Evolutionary conservation across 2,329 filamentous ascomycete species (phyloP).

Genomic region (Pyricularia grisea): DNA sequence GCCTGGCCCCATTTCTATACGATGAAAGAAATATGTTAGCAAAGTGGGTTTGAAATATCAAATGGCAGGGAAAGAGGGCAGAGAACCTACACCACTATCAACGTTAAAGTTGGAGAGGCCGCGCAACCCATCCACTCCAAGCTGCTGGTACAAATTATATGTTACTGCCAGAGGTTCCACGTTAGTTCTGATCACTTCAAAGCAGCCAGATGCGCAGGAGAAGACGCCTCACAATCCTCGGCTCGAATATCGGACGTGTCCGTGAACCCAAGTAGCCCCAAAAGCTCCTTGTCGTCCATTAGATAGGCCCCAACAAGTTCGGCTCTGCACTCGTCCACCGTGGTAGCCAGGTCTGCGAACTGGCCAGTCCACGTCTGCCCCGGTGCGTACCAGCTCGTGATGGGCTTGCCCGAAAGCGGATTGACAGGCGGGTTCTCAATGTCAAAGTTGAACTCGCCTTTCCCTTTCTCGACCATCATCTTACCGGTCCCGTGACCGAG

Average conservation of each 20-base stretch:
- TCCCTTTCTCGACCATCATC: slow-evolving; percentile 77
- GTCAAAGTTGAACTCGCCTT: slow-evolving; percentile 84
- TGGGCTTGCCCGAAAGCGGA: slow-evolving; percentile 66
- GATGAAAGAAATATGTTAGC: slow-evolving; percentile 4
- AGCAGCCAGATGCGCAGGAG: not conserved
- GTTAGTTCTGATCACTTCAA: not conserved
- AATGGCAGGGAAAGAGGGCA: not conserved
- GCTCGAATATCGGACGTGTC: slow-evolving; percentile 23
- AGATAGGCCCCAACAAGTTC: slow-evolving; percentile 91
- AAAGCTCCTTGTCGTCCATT: slow-evolving; percentile 25
- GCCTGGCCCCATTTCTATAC: slow-evolving; percentile 32
- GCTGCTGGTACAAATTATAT: slow-evolving; percentile 29
- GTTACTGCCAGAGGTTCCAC: slow-evolving; percentile 17
- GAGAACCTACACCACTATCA: slow-evolving; percentile 17
- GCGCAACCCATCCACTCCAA: slow-evolving; percentile 29
- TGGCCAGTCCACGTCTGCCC: slow-evolving; percentile 92
- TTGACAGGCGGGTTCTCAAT: slow-evolving; percentile 69
- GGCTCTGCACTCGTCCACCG: slow-evolving; percentile 92
- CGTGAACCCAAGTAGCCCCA: slow-evolving; percentile 30
- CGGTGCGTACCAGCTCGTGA: slow-evolving; percentile 85
- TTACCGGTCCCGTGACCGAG: slow-evolving; percentile 85
- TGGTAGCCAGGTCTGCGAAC: slow-evolving; percentile 78
- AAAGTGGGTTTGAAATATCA: not conserved
- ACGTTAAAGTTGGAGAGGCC: slow-evolving; percentile 27
- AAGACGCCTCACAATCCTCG: slow-evolving; percentile 23